phyloP scores from a whole-genome alignment of 2,329 filamentous ascomycete genomes.

The Colletotrichum phormii region DNA sequence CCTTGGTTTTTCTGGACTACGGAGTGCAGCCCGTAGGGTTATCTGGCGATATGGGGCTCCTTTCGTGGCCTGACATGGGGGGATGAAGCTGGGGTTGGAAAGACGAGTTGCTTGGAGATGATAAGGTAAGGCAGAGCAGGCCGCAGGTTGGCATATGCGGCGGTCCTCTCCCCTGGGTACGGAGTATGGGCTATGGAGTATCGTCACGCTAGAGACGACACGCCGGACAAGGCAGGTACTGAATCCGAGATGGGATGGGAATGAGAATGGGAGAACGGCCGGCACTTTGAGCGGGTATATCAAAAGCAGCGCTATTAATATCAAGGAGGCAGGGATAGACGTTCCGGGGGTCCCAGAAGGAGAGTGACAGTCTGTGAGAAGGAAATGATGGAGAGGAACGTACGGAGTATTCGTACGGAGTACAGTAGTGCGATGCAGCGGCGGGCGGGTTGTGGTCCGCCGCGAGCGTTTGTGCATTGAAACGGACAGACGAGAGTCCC shows the following conservation, averaged over 20 bases:
- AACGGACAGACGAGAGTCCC: constrained; percentile 3
- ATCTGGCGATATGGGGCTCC: constrained; percentile 19
- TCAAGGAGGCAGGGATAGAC: constrained; percentile 20
- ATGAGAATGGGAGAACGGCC: constrained; percentile 11
- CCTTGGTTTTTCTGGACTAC: constrained; percentile 15
- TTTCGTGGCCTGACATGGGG: constrained; percentile 12
- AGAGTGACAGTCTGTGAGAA: constrained; percentile 16
- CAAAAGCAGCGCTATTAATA: constrained; percentile 28
- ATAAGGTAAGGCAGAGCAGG: constrained; percentile 22
- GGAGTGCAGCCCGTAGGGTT: constrained; percentile 17
- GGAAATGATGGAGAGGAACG: constrained; percentile 14
- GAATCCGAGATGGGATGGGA: constrained; percentile 6
- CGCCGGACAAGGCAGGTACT: background rate
- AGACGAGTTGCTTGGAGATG: constrained; percentile 10
- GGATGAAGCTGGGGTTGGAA: background rate
- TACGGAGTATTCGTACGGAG: background rate
- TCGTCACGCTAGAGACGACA: constrained; percentile 22
- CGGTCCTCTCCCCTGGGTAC: background rate
- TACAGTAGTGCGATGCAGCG: constrained; percentile 25
- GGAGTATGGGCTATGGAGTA: background rate
- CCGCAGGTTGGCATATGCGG: background rate
- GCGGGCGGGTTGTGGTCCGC: constrained; percentile 27
- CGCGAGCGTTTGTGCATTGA: constrained; percentile 20
- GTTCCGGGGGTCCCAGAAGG: constrained; percentile 9
- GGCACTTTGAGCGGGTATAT: constrained; percentile 35